Evolutionary conservation across 108 stramenopile genomes (phyloP), one percentile per base, ranked within the genome.

Genomic region (Aurantiochytrium sp.): DNA sequence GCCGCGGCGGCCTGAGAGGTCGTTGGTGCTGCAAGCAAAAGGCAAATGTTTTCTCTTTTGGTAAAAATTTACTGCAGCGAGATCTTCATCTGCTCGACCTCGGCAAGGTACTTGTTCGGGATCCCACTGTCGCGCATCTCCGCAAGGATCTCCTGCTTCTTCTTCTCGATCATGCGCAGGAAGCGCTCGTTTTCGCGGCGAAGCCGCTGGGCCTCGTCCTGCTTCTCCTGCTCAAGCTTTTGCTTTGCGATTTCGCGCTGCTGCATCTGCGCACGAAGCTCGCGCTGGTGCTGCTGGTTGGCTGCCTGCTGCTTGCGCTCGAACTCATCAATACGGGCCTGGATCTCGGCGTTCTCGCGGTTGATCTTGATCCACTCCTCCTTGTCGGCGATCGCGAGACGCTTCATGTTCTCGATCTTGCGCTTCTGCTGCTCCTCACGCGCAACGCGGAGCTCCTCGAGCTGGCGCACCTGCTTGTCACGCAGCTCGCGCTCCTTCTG

Each of bases 321-420:
- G 39, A 88, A 53, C 52, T 45, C 86, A n/a, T 88, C 86, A 52
- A 41, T 88, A 21, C 86, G 41, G 15, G 30, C 34, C 86, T 86
- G 86, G 31, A 88, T 53, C 55, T 81, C 73, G 73, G 73, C 73
- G 32, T 81, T 81, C 24, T 81, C 73, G 73, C 73, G 73, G 45
- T 81, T 81, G 30, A 81, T 81, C 73, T 81, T 81, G 73, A 48
- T 12, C 73, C 73, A 81, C 45, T 81, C 73, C 32, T 81, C 73
- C 39, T 81, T 81, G 73, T 81, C 73, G 42, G 73, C 73, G 32
- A 81, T 41, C 6, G 73, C 73, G 45, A 81, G 73, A 12, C 73
- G 73, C 39, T 81, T 81, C 42, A 81, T 41, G 73, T 81, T 81
- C 42, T 81, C 73, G 2, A 81, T 81, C 73, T 81, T 81, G 45